A percentile compares a stretch with the other conserved stretches of the same genome.
Evolutionary conservation across 495 filamentous ascomycete species (phyloP).

Genomic region (Parachaetomium inaequale): DNA sequence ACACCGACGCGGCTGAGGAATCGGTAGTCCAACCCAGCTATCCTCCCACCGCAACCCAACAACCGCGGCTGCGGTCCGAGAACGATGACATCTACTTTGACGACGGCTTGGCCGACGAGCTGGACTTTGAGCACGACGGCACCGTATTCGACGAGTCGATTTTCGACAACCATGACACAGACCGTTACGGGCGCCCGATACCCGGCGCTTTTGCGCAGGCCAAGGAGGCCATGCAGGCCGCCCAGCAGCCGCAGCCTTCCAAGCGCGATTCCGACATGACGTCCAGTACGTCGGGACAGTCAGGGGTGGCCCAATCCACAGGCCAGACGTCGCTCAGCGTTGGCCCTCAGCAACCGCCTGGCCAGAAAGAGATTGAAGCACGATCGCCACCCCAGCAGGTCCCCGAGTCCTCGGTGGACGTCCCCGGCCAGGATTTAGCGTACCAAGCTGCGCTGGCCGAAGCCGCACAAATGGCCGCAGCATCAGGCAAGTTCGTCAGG

Average conservation of each 20-base stretch:
- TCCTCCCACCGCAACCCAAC: conserved; percentile 20
- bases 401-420: conserved; percentile 15
- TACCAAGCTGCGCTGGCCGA: conserved; percentile 79
- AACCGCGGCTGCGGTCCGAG: conserved; percentile 18
- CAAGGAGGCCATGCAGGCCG: conserved; percentile 35
- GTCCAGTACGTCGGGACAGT: conserved; percentile 38
- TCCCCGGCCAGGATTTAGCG: conserved; percentile 54
- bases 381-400: conserved; percentile 20
- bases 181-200: conserved; percentile 52
- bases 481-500: conserved; percentile 64
- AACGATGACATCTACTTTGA: conserved; percentile 82
- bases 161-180: conserved; percentile 65
- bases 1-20: background rate
- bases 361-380: conserved; percentile 16
- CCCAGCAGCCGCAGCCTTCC: conserved; percentile 25
- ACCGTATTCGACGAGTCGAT: conserved; percentile 72
- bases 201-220: conserved; percentile 47
- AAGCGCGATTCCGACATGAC: conserved; percentile 41
- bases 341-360: conserved; percentile 23
- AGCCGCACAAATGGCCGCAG: conserved; percentile 69
- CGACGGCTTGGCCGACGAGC: conserved; percentile 60
- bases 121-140: conserved; percentile 48
- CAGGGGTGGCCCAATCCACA: conserved; percentile 40
- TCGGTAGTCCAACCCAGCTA: conserved; percentile 5
- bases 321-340: conserved; percentile 37